Evolutionary conservation across 2,329 filamentous ascomycete genomes (phyloP).

Genomic region (Penicillium sp.): DNA sequence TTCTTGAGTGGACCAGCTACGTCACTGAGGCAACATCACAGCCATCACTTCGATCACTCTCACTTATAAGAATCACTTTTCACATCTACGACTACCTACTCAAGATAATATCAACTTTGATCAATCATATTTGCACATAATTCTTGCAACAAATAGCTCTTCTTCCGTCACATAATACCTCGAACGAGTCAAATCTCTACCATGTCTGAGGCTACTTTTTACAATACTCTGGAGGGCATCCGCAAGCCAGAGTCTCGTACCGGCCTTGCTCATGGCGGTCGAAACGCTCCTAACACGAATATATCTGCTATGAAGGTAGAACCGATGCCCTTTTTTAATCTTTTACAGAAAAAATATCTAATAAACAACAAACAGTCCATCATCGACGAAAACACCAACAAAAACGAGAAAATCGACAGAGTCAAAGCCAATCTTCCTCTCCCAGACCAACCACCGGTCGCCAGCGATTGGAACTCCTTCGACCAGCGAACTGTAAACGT

Average conservation of each 20-base stretch:
- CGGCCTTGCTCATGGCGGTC: slow-evolving; percentile 38
- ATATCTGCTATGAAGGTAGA: slow-evolving; percentile 45
- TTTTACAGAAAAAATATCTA: not conserved
- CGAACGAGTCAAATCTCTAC: slow-evolving; percentile 1
- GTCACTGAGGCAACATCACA: not conserved
- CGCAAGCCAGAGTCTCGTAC: slow-evolving; percentile 45
- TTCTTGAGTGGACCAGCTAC: not conserved
- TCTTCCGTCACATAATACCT: no score
- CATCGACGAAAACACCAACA: slow-evolving; percentile 44
- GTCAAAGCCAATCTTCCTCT: slow-evolving; percentile 70
- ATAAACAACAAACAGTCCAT: slow-evolving; percentile 28
- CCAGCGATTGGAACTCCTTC: slow-evolving; percentile 74
- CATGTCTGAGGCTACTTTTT: slow-evolving; percentile 41
- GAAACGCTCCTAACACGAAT: slow-evolving; percentile 42
- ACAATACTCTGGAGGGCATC: slow-evolving; percentile 48
- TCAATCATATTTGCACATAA: not conserved
- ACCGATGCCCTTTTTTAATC: not conserved
- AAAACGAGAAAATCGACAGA: slow-evolving; percentile 63
- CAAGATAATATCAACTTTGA: not conserved
- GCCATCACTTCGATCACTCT: not conserved
- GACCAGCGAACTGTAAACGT: slow-evolving; percentile 68
- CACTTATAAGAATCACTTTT: not conserved
- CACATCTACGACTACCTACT: not conserved
- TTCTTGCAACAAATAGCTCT: not conserved
- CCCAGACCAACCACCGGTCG: slow-evolving; percentile 69